These are phyloP conservation scores for Lithospermum erythrorhizon DNA, from an alignment of 257 asterid genomes.

Conservation along the genomic window DNA sequence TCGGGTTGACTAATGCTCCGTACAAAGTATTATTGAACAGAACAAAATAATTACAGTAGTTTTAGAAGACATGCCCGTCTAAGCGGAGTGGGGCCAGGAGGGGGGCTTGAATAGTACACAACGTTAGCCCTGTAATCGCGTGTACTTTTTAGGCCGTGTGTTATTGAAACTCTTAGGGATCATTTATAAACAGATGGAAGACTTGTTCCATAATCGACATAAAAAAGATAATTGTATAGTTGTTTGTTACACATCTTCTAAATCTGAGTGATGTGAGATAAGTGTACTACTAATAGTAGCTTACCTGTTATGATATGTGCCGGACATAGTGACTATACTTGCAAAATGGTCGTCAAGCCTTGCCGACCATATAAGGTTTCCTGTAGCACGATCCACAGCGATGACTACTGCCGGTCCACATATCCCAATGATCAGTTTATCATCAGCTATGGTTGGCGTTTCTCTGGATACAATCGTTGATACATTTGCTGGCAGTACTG, in stretches of 20 bases:
- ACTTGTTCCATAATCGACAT: too few species aligned
- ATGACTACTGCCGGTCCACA: conserved; percentile 41
- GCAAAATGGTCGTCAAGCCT: conserved; percentile 33
- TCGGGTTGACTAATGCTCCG: background rate
- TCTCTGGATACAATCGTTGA: conserved; percentile 23
- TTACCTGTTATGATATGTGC: conserved; percentile 37
- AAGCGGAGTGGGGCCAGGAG: too few species aligned
- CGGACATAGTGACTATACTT: conserved; percentile 47
- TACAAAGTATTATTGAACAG: too few species aligned
- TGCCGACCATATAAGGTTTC: conserved; percentile 37
- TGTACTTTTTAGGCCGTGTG: too few species aligned
- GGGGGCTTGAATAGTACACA: too few species aligned
- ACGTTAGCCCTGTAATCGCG: too few species aligned
- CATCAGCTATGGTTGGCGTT: conserved; percentile 37
- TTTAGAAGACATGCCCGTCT: background rate
- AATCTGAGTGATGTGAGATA: background rate
- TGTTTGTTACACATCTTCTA: background rate
- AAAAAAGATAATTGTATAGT: too few species aligned
- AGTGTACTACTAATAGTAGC: background rate
- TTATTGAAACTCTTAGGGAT: too few species aligned
- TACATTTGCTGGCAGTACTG: conserved; percentile 7
- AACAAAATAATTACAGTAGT: too few species aligned
- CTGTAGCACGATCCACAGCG: conserved; percentile 27
- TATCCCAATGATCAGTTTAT: conserved; percentile 27
- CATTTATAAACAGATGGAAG: too few species aligned